Percentiles rank a stretch among this genome's conserved stretches.
These are phyloP conservation scores for Yamadazyma atmosphaerica DNA, from an alignment of 1,139 yeast species.

Conservation along the genomic window DNA sequence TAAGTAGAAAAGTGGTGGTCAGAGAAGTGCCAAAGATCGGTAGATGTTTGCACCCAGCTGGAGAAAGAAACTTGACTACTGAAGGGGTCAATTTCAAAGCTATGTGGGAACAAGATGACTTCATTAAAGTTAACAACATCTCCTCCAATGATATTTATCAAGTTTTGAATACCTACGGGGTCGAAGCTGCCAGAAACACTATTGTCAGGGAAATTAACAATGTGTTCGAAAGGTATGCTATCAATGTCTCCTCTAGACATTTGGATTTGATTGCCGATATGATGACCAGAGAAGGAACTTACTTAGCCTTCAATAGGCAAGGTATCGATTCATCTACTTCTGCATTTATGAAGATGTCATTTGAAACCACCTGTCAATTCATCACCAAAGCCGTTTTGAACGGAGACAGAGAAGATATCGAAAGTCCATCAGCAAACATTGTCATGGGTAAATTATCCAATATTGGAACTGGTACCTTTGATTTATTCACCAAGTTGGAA, in stretches of 20 bases:
- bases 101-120: conserved; percentile 97
- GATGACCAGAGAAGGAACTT: conserved; percentile 99
- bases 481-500: conserved; percentile 66
- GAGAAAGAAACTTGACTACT: conserved; percentile 75
- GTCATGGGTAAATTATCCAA: conserved; percentile 89
- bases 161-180: conserved; percentile 91
- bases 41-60: conserved; percentile 80
- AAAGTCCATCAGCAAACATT: conserved; percentile 92
- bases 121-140: conserved; percentile 83
- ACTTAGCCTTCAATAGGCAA: conserved; percentile 95
- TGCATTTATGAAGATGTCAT: conserved; percentile 98
- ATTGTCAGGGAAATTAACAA: conserved; percentile 94
- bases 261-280: conserved; percentile 95
- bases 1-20: conserved; percentile 87
- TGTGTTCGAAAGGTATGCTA: conserved; percentile 96
- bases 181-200: conserved; percentile 97
- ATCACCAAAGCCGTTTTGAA: conserved; percentile 94
- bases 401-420: conserved; percentile 84
- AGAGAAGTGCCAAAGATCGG: conserved; percentile 92
- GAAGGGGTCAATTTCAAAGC: conserved; percentile 98
- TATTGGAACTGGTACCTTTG: conserved; percentile 97
- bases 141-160: conserved; percentile 92
- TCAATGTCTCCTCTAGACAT: conserved; percentile 89
- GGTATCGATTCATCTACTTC: conserved; percentile 96
- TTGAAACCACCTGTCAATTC: conserved; percentile 97